phyloP scores from a whole-genome alignment of 768 basidiomycete species.

The Agaricus blazei region DNA sequence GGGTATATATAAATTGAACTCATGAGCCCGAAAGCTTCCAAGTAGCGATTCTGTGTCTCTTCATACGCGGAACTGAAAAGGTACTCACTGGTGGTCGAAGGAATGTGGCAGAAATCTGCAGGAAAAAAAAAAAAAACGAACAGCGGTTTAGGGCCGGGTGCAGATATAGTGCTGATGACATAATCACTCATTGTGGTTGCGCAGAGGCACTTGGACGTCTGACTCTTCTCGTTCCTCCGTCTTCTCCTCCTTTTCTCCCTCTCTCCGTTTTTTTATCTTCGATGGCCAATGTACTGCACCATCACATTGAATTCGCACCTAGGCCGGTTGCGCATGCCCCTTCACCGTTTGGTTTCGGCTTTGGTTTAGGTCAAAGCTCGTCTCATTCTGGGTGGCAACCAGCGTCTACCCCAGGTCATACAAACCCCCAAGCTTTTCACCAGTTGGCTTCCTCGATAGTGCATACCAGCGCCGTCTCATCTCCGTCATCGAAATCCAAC shows the following conservation, averaged over 20 bases:
- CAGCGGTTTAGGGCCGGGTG: conserved; percentile 32
- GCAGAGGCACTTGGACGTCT: conserved; percentile 3
- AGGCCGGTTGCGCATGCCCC: conserved; percentile 54
- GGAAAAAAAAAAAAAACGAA: conserved; percentile 13
- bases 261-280: conserved; percentile 3
- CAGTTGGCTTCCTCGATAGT: conserved; percentile 49
- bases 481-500: conserved; percentile 32
- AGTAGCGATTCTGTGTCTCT: conserved; percentile 85
- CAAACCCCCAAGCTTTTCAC: conserved; percentile 48
- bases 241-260: conserved; percentile 10
- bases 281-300: conserved; percentile 72
- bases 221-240: conserved; percentile 1
- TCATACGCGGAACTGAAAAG: conserved; percentile 34
- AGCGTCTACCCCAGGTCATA: conserved; percentile 39
- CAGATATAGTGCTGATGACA: background rate
- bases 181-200: conserved; percentile 10
- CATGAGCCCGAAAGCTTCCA: conserved; percentile 69
- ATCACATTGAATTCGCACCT: conserved; percentile 60
- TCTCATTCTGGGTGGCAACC: conserved; percentile 45
- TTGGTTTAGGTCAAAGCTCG: conserved; percentile 48
- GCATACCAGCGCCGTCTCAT: conserved; percentile 23
- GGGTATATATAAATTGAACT: conserved; percentile 69
- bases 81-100: conserved; percentile 26
- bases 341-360: conserved; percentile 70
- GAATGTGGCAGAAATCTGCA: conserved; percentile 8